Conservation (phyloP, 495 filamentous ascomycete species). For the Thozetella sp. region DNA sequence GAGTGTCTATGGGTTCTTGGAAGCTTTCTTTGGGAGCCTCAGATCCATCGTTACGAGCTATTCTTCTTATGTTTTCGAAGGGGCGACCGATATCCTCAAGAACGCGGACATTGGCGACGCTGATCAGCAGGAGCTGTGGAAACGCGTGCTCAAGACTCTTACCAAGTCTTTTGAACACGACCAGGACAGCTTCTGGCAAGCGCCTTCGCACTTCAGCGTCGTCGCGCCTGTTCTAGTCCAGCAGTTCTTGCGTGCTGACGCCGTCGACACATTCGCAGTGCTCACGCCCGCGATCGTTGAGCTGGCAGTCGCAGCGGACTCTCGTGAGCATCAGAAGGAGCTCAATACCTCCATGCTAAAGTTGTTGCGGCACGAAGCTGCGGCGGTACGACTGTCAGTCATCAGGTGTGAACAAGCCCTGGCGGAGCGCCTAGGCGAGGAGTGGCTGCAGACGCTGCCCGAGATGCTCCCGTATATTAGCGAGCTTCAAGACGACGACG, state of each 20-base stretch:
- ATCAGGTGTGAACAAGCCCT: slow-evolving; percentile 78
- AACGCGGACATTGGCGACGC: slow-evolving; percentile 48
- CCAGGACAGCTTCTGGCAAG: slow-evolving; percentile 82
- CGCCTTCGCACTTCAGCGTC: slow-evolving; percentile 76
- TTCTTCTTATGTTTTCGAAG: slow-evolving; percentile 80
- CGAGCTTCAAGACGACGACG: slow-evolving; percentile 93
- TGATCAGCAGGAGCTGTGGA: slow-evolving; percentile 60
- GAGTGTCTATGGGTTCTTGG: slow-evolving; percentile 79
- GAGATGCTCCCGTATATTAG: slow-evolving; percentile 96
- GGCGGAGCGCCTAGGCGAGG: slow-evolving; percentile 79
- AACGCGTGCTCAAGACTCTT: slow-evolving; percentile 65
- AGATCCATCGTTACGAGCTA: slow-evolving; percentile 95
- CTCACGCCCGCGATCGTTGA: slow-evolving; percentile 66
- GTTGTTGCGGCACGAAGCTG: slow-evolving; percentile 69
- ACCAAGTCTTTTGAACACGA: slow-evolving; percentile 79
- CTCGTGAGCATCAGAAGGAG: slow-evolving; percentile 85
- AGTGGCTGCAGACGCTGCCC: slow-evolving; percentile 86
- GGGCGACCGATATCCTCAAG: slow-evolving; percentile 63
- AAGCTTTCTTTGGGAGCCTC: slow-evolving; percentile 76
- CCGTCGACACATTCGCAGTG: slow-evolving; percentile 33
- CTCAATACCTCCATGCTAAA: slow-evolving; percentile 77
- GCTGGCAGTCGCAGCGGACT: slow-evolving; percentile 76
- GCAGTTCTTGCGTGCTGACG: slow-evolving; percentile 63
- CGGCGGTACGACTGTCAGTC: slow-evolving; percentile 71
- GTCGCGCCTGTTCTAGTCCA: slow-evolving; percentile 68